These are phyloP conservation scores for Coniochaeta pulveracea DNA, from an alignment of 2,329 filamentous ascomycete genomes.

Conservation along the genomic window DNA sequence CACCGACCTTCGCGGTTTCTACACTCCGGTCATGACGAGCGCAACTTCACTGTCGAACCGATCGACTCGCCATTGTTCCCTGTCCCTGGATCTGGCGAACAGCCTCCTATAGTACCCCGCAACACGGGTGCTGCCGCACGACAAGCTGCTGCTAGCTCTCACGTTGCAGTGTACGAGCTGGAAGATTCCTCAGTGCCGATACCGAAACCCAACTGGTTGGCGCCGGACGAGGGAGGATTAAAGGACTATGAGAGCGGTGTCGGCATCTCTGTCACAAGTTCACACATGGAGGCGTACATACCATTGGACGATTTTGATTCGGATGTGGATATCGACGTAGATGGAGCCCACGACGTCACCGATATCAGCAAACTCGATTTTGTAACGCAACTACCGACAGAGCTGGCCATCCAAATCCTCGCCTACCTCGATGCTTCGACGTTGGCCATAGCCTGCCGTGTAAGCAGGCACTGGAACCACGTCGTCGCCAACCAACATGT, in stretches of 20 bases:
- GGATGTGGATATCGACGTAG: constrained; percentile 20
- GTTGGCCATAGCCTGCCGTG: constrained; percentile 34
- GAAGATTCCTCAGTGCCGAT: constrained; percentile 14
- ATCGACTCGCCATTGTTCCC: constrained; percentile 28
- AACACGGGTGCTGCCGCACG: constrained; percentile 51
- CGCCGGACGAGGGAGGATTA: constrained; percentile 29
- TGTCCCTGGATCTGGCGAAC: constrained; percentile 36
- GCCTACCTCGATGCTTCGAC: constrained; percentile 41
- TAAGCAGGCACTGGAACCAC: constrained; percentile 38
- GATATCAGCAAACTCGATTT: constrained; percentile 47
- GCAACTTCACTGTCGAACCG: constrained; percentile 16
- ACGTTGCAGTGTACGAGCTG: constrained; percentile 33
- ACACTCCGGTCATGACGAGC: constrained; percentile 26
- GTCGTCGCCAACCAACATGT: constrained; percentile 42
- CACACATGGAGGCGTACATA: constrained; percentile 20
- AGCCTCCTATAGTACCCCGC: constrained; percentile 48
- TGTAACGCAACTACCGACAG: constrained; percentile 39
- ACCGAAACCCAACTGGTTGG: constrained; percentile 30
- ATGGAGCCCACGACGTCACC: constrained; percentile 17
- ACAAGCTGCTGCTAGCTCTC: constrained; percentile 44
- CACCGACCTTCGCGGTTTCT: constrained; percentile 34
- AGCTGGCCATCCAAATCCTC: constrained; percentile 49
- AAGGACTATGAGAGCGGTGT: constrained; percentile 55
- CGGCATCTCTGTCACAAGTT: constrained; percentile 42
- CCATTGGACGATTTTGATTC: constrained; percentile 22